Conservation (phyloP, 768 basidiomycete genomes). For the Kwoniella mangroviensis region DNA sequence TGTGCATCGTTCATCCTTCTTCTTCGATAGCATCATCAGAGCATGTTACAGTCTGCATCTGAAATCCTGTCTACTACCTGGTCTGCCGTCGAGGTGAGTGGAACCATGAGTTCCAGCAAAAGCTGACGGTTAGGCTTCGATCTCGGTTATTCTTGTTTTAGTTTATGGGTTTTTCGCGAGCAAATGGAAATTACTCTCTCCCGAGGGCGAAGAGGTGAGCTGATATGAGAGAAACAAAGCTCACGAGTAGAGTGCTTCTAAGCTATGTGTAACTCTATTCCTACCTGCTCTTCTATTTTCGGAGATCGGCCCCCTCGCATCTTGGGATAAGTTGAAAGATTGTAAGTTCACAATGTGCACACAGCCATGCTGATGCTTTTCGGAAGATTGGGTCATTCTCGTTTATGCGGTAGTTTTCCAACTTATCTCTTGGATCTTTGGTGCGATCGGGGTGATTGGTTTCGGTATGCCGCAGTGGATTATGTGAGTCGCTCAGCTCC, state of each 20-base stretch:
- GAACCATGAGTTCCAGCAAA: too few relatives aligned
- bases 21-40: background rate
- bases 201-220: slow-evolving; percentile 42
- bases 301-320: slow-evolving; percentile 56
- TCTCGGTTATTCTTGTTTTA: slow-evolving; percentile 52
- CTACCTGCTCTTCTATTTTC: slow-evolving; percentile 55
- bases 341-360: slow-evolving; percentile 38
- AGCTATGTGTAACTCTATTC: slow-evolving; percentile 52
- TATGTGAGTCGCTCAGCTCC: slow-evolving; percentile 32
- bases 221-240: background rate
- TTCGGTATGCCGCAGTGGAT: slow-evolving; percentile 49
- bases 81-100: slow-evolving; percentile 39
- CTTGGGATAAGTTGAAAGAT: slow-evolving; percentile 44
- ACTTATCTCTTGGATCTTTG: slow-evolving; percentile 47
- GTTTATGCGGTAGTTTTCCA: slow-evolving; percentile 52
- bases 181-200: slow-evolving; percentile 36
- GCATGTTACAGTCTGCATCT: slow-evolving; percentile 15
- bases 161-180: slow-evolving; percentile 46
- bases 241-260: slow-evolving; percentile 34
- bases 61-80: slow-evolving; percentile 38
- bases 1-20: slow-evolving; percentile 6
- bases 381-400: slow-evolving; percentile 51
- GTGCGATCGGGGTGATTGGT: slow-evolving; percentile 28
- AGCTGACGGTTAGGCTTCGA: slow-evolving; percentile 35
- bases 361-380: background rate